A percentile compares a stretch with the other conserved stretches of the same genome.
Evolutionary conservation across 2,329 filamentous ascomycete genomes (phyloP).

Genomic region (Microcyclospora tardicrescens): DNA sequence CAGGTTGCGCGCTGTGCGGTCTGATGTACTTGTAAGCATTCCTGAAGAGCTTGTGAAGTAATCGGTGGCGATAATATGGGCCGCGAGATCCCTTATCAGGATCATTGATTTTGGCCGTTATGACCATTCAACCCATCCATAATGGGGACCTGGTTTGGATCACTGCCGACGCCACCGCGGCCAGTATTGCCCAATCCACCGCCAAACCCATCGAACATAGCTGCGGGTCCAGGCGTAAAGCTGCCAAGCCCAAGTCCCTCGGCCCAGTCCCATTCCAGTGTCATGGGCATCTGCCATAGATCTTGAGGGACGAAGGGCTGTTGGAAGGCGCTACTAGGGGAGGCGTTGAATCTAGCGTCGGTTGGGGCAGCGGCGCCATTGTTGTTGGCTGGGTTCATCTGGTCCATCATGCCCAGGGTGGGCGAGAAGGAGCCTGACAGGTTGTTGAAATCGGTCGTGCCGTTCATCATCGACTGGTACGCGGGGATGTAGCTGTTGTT

Average conservation of each 20-base stretch:
- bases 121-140: too few species aligned
- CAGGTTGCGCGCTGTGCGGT: too few species aligned
- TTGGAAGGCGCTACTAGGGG: constrained; percentile 42
- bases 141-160: too few species aligned
- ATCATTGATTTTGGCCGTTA: too few species aligned
- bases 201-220: constrained; percentile 5
- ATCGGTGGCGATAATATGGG: too few species aligned
- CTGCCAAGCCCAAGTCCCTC: constrained; percentile 25
- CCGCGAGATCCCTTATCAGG: too few species aligned
- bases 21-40: too few species aligned
- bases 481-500: neutral
- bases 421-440: neutral
- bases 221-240: constrained; percentile 16
- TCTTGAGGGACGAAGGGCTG: constrained; percentile 87
- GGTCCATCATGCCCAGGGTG: too few species aligned
- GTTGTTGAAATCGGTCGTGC: neutral
- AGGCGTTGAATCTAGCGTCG: neutral
- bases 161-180: too few species aligned
- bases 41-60: too few species aligned
- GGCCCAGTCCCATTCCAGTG: constrained; percentile 78
- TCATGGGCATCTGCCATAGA: constrained; percentile 91
- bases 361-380: neutral
- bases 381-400: neutral
- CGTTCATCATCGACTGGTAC: neutral
- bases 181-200: neutral